Conservation (phyloP, 306 rosid species). For the Phaseolus lunatus region DNA sequence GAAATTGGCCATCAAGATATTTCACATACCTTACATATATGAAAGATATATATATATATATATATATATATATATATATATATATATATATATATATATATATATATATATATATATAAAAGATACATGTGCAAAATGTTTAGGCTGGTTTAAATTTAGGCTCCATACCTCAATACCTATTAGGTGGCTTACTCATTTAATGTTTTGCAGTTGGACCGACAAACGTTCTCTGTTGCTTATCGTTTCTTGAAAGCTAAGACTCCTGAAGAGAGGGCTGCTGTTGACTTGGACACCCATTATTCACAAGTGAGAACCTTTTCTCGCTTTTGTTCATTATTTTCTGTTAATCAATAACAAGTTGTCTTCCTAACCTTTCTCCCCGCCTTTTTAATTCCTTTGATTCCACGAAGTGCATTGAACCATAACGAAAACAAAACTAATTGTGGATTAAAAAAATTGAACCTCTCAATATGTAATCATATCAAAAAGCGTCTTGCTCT, state of each 20-base stretch:
- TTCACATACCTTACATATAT: neutral
- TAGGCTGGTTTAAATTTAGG: neutral
- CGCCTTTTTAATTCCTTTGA: neutral
- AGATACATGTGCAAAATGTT: too few relatives aligned
- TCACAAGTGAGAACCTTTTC: conserved; percentile 62
- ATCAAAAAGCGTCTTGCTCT: conserved; percentile 20
- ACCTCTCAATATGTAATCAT: conserved; percentile 27
- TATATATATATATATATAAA: too few relatives aligned
- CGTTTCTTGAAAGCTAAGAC: conserved; percentile 92
- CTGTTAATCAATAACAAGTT: conserved; percentile 19
- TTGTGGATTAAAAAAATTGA: neutral
- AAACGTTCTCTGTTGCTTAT: conserved; percentile 72
- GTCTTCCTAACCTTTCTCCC: conserved; percentile 27
- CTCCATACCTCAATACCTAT: conserved; percentile 1
- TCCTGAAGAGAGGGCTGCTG: conserved; percentile 95
- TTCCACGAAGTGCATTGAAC: neutral
- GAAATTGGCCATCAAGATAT: conserved; percentile 2
- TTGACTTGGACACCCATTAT: conserved; percentile 97
- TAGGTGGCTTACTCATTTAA: neutral
- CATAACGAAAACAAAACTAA: neutral
- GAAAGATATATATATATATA: conserved; percentile 3
- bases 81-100: too few relatives aligned
- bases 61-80: too few relatives aligned
- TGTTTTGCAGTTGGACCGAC: conserved; percentile 68
- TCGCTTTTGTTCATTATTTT: conserved; percentile 36